Evolutionary conservation across 208 protist genomes (phyloP), one percentile per base, ranked within the genome.

Genomic region (Sergeia podlipaevii): DNA sequence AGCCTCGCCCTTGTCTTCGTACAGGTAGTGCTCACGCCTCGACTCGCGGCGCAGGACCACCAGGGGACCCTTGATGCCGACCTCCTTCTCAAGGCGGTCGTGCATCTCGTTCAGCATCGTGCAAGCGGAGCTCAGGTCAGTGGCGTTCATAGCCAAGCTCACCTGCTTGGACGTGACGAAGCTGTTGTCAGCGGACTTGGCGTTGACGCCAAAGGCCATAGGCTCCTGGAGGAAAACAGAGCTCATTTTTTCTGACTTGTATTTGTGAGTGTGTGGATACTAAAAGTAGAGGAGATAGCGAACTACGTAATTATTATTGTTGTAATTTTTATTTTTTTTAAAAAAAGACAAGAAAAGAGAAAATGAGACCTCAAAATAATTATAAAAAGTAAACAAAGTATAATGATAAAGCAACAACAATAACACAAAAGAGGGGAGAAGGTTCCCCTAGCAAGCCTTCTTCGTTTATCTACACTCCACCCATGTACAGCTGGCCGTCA

Each of bases 1-100:
- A 20, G 70, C 64, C 24, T 79, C 67, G 7, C 57, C 57, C 42
- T 80, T 77, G 1, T 65, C 60, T 21, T 70, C 74, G 53, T 74
- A 77, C 4, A 68, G 18, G 4, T 20, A 33, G 11, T 65, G 55
- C 37, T 46, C 37, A 13, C 20, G 18, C 53, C 68, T 69, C 32
- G 45, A 26, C 55, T 77, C 75, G 13, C 51, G 45, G 1, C 48
- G 28, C 24, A 75, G 64, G 33, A 60, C 52, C 17, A 75, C 47
- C 24, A 67, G 23, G 34, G 60, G 50, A 28, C 51, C 43, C 43
- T 44, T 36, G 23, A 77, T 50, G 36, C 50, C 41, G 27, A 58
- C 54, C 36, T 59, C 37, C 13, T 18, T 44, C n/a, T 33, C 38
- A 27, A 65, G 58, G 20, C 20, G 15, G 27, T 45, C 27, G 13